Base-by-base conservation (phyloP, 75 land plant species). In the Adiantum capillusveneris region DNA sequence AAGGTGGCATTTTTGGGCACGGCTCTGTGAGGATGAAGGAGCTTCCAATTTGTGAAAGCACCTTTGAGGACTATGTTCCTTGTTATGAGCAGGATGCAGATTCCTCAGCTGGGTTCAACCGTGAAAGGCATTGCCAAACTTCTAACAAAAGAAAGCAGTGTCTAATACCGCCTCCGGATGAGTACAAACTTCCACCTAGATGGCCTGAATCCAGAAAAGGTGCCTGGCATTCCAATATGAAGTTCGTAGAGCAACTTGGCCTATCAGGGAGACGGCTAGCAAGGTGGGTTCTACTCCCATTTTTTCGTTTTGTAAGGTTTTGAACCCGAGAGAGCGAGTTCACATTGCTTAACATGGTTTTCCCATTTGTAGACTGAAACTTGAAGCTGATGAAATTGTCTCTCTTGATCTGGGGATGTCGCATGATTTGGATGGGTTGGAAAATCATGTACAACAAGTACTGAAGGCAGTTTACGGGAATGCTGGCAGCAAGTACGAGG, bases 121-220 rank as follows among this genome's bases (percentile, higher is more conserved):
- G 83, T 25, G 79, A 80, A 53, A 70, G 90, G 31, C 79, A 76
- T 44, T 87, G 90, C 76, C 81, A 70, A 21, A 28, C 69, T 11
- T 62, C 72, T 18, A 44, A 65, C 29, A 46, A 48, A 9, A 76
- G 41, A 20, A 19, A 55, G 56, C 67, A 54, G 16, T 88, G 93
- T 58, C 59, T 88, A 52, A 61, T 88, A 50, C 85, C 79, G 17
- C 81, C 90, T 22, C 86, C 90, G 9, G 74, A 74, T 57, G 90
- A 79, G 2, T 88, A 88, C 60, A 79, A 77, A 65, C 73, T 75
- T 36, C 93, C 89, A 2, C 63, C 79, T 39, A 70, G 76, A 26
- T 88, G 93, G 93, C 93, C 93, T 16, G 62, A 63, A 36, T 79
- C 90, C 42, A 71, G 78, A 58, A 81, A 82, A 59, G 58, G 67